phyloP scores from a whole-genome alignment of 805 yeast genomes.

The Pichia californica region DNA sequence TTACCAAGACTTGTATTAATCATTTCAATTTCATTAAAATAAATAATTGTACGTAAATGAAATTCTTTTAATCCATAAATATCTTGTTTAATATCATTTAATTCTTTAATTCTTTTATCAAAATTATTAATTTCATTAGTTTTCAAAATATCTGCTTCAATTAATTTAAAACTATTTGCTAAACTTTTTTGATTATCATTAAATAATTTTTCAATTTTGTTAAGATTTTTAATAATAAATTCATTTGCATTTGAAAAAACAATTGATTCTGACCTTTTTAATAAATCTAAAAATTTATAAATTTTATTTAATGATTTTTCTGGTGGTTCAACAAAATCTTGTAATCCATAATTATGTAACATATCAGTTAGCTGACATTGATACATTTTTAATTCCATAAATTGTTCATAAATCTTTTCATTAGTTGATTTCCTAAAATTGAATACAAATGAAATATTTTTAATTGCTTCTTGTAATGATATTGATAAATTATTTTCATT shows the following conservation, averaged over 20 bases:
- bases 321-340: constrained; percentile 14
- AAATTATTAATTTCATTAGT: not conserved
- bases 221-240: not conserved
- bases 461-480: constrained; percentile 1
- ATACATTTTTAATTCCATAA: constrained; percentile 11
- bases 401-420: constrained; percentile 13
- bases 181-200: not conserved
- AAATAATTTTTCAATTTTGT: not conserved
- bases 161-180: not conserved
- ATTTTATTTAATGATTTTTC: constrained; percentile 13
- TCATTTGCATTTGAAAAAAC: constrained; percentile 9
- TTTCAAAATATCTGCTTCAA: not conserved
- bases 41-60: not conserved
- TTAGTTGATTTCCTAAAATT: constrained; percentile 13
- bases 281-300: constrained; percentile 1
- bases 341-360: constrained; percentile 16
- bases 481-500: not conserved
- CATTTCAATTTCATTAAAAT: constrained; percentile 14
- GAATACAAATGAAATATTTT: constrained; percentile 4
- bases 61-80: constrained; percentile 32
- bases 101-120: constrained; percentile 16
- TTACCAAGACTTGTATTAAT: constrained; percentile 14
- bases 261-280: constrained; percentile 6
- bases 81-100: constrained; percentile 31
- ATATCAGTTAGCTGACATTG: constrained; percentile 18